These are phyloP conservation scores for Achlya hypogyna DNA, from an alignment of 352 stramenopile species.

Conservation along the genomic window DNA sequence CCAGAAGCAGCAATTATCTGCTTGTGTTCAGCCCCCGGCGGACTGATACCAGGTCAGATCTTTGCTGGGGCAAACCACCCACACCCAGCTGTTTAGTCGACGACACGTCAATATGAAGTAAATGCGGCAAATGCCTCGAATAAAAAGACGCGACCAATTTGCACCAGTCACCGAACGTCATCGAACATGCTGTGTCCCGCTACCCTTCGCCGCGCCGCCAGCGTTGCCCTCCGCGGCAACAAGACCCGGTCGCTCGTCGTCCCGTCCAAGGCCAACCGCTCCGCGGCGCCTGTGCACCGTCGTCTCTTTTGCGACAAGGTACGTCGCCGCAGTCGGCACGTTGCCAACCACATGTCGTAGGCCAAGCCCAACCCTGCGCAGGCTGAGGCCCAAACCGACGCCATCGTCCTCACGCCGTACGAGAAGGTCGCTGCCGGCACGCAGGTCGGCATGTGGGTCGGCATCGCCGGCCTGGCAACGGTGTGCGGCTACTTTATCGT, in stretches of 20 bases:
- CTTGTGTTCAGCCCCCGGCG: neutral
- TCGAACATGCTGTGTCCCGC: neutral
- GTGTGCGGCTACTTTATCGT: slow-evolving; percentile 90
- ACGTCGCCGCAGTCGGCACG: neutral
- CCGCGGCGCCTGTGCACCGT: neutral
- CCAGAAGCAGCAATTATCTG: neutral
- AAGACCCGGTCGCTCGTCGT: neutral
- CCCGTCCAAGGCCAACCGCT: neutral
- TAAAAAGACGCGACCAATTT: neutral
- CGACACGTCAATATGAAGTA: neutral
- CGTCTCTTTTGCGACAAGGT: slow-evolving; percentile 12
- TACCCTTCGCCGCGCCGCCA: neutral
- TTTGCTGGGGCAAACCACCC: neutral
- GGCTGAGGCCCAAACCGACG: slow-evolving; percentile 49
- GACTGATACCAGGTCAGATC: neutral
- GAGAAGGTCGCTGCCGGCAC: slow-evolving; percentile 90
- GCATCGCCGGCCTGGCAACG: slow-evolving; percentile 67
- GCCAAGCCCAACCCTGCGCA: slow-evolving; percentile 28
- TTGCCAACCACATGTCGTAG: slow-evolving; percentile 11
- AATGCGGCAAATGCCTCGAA: neutral
- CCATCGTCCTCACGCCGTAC: slow-evolving; percentile 87
- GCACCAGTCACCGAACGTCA: slow-evolving; percentile 1
- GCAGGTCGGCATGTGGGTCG: slow-evolving; percentile 83
- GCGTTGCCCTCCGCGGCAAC: neutral
- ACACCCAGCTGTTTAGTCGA: neutral